Conservation (phyloP, 2,329 filamentous ascomycete species). For the Ophidiomyces ophidiicola region DNA sequence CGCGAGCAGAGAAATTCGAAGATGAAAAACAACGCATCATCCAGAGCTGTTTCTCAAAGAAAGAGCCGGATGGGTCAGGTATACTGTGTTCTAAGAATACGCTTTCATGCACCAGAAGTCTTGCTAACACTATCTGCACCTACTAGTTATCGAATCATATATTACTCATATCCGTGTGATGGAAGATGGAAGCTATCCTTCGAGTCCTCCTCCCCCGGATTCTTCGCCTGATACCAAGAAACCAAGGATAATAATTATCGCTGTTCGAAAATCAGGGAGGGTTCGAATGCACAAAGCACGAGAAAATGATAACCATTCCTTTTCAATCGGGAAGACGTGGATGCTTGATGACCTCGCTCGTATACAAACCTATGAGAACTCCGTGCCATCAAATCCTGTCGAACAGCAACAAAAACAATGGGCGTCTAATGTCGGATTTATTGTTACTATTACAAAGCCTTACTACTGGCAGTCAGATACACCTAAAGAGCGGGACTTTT, state of each 20-base stretch:
- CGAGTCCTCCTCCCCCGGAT: slow-evolving; percentile 69
- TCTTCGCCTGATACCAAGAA: slow-evolving; percentile 68
- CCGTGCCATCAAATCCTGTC: slow-evolving; percentile 45
- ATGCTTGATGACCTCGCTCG: slow-evolving; percentile 76
- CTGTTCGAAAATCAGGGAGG: slow-evolving; percentile 80
- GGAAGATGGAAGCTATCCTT: slow-evolving; percentile 75
- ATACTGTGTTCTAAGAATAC: slow-evolving; percentile 27
- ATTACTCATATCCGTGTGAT: slow-evolving; percentile 91
- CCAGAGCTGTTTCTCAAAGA: slow-evolving; percentile 86
- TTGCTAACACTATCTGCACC: not conserved
- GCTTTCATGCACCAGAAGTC: not conserved
- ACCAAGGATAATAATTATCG: slow-evolving; percentile 78
- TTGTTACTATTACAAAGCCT: slow-evolving; percentile 78
- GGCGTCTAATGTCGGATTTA: slow-evolving; percentile 74
- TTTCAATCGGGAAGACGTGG: slow-evolving; percentile 98
- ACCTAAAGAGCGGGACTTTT: slow-evolving; percentile 95
- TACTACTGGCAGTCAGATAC: slow-evolving; percentile 96
- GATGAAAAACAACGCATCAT: slow-evolving; percentile 93
- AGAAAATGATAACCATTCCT: slow-evolving; percentile 85
- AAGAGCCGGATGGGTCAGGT: slow-evolving; percentile 76
- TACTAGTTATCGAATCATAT: slow-evolving; percentile 63
- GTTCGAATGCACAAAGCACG: slow-evolving; percentile 95
- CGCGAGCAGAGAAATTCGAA: slow-evolving; percentile 73
- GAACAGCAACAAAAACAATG: slow-evolving; percentile 55
- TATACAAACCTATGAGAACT: slow-evolving; percentile 68